These are phyloP conservation scores for Dimocarpus longan DNA, from an alignment of 345 rosid genomes.

Conservation along the genomic window DNA sequence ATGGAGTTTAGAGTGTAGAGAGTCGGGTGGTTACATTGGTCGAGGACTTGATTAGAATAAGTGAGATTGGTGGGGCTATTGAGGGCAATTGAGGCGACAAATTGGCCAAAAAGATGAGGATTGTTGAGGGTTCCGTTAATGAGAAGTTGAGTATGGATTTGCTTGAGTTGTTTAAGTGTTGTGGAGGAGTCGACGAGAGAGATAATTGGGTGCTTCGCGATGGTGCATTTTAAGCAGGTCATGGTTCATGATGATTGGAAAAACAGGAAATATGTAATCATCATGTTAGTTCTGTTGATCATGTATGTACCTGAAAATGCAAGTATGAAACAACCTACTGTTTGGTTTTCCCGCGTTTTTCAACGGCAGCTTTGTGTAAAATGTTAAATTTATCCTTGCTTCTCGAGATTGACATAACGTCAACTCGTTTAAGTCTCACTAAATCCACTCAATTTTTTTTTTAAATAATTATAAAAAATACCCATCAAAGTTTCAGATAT, in stretches of 20 bases:
- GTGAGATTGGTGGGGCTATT: constrained; percentile 44
- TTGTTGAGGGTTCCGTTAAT: constrained; percentile 42
- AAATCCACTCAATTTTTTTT: too few species aligned
- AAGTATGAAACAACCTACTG: not conserved
- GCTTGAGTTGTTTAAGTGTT: constrained; percentile 39
- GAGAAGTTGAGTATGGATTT: constrained; percentile 61
- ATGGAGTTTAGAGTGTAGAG: constrained; percentile 58
- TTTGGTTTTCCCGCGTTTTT: constrained; percentile 17
- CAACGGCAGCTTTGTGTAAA: not conserved
- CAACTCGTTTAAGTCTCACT: too few species aligned
- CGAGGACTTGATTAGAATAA: constrained; percentile 49
- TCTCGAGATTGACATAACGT: too few species aligned
- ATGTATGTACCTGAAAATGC: not conserved
- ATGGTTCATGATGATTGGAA: not conserved
- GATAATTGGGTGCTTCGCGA: constrained; percentile 31
- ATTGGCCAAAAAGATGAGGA: constrained; percentile 49
- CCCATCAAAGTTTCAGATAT: too few species aligned
- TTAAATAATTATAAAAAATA: too few species aligned
- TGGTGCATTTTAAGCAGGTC: constrained; percentile 19
- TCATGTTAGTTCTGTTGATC: not conserved
- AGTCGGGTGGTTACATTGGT: constrained; percentile 47
- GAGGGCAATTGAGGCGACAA: constrained; percentile 54
- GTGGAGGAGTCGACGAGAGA: constrained; percentile 29
- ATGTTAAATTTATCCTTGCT: not conserved
- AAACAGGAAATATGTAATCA: not conserved